Conservation (phyloP, 2,329 filamentous ascomycete genomes). For the Colletotrichum liaoningense region DNA sequence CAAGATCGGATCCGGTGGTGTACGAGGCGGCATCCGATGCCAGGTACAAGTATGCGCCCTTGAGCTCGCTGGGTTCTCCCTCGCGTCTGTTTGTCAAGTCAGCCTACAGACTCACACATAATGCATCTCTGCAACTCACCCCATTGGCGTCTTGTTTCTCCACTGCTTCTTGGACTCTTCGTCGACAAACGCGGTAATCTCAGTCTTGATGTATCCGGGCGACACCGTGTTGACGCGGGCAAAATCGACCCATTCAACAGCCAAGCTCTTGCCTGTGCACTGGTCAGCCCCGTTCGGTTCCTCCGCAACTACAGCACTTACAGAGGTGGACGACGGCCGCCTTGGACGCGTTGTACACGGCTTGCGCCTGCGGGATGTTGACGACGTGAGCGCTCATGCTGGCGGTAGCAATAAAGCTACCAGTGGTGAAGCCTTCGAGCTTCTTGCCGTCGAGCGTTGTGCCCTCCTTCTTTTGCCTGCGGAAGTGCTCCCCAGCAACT, state of each 20-base stretch:
- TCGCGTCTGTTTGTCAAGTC: slow-evolving; percentile 64
- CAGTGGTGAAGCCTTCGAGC: slow-evolving; percentile 69
- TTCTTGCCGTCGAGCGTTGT: slow-evolving; percentile 71
- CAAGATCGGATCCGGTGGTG: slow-evolving; percentile 79
- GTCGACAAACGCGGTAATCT: slow-evolving; percentile 74
- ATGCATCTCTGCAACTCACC: slow-evolving; percentile 51
- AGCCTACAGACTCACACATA: slow-evolving; percentile 17
- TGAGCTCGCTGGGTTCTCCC: slow-evolving; percentile 79
- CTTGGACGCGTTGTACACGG: slow-evolving; percentile 80
- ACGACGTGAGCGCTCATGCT: slow-evolving; percentile 84
- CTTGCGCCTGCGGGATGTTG: slow-evolving; percentile 81
- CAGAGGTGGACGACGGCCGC: slow-evolving; percentile 71
- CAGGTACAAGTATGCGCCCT: slow-evolving; percentile 85
- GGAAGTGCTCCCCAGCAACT: slow-evolving; percentile 76
- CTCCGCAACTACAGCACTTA: slow-evolving; percentile 44
- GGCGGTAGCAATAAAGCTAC: slow-evolving; percentile 82
- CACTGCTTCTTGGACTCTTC: slow-evolving; percentile 77
- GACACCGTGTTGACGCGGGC: slow-evolving; percentile 79
- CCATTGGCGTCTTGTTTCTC: slow-evolving; percentile 85
- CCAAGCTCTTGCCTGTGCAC: slow-evolving; percentile 72
- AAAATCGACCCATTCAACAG: slow-evolving; percentile 82
- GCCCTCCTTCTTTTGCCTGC: slow-evolving; percentile 75
- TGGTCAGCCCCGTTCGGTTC: neutral
- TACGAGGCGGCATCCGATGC: slow-evolving; percentile 86
- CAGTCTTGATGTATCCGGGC: slow-evolving; percentile 81